Conservation (phyloP, 176 grass and related monocot genomes). For the Themeda triandra region DNA sequence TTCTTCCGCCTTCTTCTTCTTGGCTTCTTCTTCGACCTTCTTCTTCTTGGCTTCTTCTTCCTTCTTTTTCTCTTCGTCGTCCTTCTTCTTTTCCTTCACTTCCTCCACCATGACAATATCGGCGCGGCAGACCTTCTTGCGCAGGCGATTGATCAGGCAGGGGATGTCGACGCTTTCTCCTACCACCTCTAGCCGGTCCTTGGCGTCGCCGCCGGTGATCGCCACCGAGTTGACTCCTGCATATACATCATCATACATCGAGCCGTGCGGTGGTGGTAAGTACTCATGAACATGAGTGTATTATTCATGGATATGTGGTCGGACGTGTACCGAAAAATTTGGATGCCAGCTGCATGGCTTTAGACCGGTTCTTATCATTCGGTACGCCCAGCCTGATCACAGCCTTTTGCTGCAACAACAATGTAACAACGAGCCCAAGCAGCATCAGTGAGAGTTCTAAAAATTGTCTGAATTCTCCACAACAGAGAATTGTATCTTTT, state of each 20-base stretch:
- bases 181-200: conserved; percentile 48
- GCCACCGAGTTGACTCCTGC: conserved; percentile 46
- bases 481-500: too few relatives aligned
- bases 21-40: neutral
- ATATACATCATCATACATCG: too few relatives aligned
- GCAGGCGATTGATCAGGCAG: conserved; percentile 25
- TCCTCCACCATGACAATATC: conserved; percentile 52
- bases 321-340: conserved; percentile 24
- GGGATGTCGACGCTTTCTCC: conserved; percentile 41
- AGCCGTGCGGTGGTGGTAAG: too few relatives aligned
- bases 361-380: conserved; percentile 21
- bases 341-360: conserved; percentile 42
- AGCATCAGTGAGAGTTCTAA: neutral
- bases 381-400: conserved; percentile 40
- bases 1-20: neutral
- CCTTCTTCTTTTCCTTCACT: conserved; percentile 29
- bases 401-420: conserved; percentile 37
- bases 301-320: too few relatives aligned
- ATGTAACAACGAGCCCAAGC: neutral
- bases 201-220: conserved; percentile 35
- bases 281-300: too few relatives aligned
- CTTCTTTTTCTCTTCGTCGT: neutral
- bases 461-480: too few relatives aligned
- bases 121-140: conserved; percentile 55
- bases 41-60: neutral